Percentiles rank a stretch among this genome's conserved stretches.
Conservation (phyloP, 169 alveolate genomes). For the Eimeria acervulina region DNA sequence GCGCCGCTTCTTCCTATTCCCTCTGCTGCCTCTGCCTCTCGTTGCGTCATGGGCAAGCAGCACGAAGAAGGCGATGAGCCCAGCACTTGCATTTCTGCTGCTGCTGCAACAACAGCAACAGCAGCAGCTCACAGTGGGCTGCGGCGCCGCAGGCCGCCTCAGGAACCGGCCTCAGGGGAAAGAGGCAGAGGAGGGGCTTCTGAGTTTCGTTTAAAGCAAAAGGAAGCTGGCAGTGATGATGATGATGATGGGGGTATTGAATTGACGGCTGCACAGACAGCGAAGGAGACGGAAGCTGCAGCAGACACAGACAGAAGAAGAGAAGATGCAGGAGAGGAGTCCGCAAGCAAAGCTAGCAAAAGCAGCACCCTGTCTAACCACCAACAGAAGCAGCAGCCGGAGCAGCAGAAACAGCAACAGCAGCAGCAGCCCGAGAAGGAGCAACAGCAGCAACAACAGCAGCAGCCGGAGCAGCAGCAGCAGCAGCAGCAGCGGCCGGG, state of each 20-base stretch:
- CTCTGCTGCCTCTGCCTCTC: background rate
- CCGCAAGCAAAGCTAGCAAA: background rate
- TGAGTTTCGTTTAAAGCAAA: background rate
- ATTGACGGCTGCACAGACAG: too few relatives aligned
- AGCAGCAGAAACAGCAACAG: too few relatives aligned
- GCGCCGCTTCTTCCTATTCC: background rate
- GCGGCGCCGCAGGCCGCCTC: constrained; percentile 28
- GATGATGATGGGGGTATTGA: background rate
- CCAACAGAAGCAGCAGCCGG: background rate
- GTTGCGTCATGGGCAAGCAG: background rate
- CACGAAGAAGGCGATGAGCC: background rate
- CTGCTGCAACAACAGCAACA: background rate
- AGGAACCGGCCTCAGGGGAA: background rate
- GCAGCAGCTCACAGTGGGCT: constrained; percentile 2
- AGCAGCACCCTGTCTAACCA: background rate
- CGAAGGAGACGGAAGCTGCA: background rate
- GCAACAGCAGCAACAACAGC: constrained; percentile 67
- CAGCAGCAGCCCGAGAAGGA: background rate
- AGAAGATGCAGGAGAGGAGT: background rate
- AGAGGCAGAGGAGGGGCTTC: background rate
- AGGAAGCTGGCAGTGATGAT: background rate
- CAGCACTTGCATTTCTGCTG: background rate
- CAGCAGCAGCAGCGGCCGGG: constrained; percentile 33
- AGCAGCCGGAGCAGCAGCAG: constrained; percentile 52
- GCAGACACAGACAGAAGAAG: background rate